These are phyloP conservation scores for Podila epigama DNA, from an alignment of 192 early-diverging fungal species.

Conservation along the genomic window DNA sequence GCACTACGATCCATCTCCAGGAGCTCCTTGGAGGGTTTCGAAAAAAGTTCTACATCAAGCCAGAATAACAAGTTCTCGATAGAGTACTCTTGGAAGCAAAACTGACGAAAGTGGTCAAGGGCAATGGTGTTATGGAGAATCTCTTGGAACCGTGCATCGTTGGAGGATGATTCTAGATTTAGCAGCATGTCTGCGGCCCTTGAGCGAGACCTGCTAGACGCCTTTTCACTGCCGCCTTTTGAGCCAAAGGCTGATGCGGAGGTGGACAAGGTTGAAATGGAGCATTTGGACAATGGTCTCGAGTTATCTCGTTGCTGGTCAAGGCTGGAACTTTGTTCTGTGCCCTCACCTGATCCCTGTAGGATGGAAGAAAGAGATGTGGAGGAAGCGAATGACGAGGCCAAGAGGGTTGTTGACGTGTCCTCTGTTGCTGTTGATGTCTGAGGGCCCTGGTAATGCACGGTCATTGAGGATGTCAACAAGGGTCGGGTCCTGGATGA, in stretches of 20 bases:
- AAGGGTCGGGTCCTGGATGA: background rate
- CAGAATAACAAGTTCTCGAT: constrained; percentile 86
- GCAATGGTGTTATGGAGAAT: constrained; percentile 54
- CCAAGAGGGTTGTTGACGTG: background rate
- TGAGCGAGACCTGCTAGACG: constrained; percentile 1
- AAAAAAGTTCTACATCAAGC: constrained; percentile 83
- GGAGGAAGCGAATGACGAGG: constrained; percentile 11
- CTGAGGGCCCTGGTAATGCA: background rate
- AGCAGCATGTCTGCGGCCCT: constrained; percentile 20
- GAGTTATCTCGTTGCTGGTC: background rate
- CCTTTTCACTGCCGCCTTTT: background rate
- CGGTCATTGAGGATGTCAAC: background rate
- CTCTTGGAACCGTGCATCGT: constrained; percentile 50
- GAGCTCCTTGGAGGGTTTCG: constrained; percentile 20
- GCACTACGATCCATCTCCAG: constrained; percentile 5
- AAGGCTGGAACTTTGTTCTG: too few species aligned
- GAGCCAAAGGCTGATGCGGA: background rate
- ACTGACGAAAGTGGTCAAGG: constrained; percentile 58
- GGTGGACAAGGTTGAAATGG: background rate
- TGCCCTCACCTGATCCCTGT: background rate
- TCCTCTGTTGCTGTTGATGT: background rate
- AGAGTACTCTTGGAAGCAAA: constrained; percentile 75
- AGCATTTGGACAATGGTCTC: constrained; percentile 11
- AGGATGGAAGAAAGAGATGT: constrained; percentile 5
- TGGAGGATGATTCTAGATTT: constrained; percentile 34